Conservation (phyloP, 352 stramenopile genomes). For the Pythium phragmiticola region DNA sequence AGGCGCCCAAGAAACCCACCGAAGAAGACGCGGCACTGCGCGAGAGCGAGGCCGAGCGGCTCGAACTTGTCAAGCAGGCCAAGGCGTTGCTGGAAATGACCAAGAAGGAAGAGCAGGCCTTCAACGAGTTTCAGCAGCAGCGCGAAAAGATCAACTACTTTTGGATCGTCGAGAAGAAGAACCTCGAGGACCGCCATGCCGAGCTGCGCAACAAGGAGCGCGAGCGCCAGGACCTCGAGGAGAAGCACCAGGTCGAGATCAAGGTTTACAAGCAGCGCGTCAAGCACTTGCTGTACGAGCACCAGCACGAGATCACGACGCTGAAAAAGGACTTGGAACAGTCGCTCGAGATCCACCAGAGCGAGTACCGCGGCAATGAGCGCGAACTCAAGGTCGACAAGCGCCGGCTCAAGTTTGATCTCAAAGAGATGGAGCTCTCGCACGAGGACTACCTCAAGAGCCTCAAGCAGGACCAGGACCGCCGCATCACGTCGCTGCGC, state of each 20-base stretch:
- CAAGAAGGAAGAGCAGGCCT: constrained; percentile 89
- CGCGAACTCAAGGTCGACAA: constrained; percentile 89
- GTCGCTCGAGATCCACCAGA: constrained; percentile 88
- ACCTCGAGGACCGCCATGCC: constrained; percentile 92
- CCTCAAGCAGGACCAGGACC: constrained; percentile 92
- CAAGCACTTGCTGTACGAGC: constrained; percentile 95
- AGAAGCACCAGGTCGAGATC: constrained; percentile 95
- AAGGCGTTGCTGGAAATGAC: constrained; percentile 77
- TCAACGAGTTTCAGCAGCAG: constrained; percentile 96
- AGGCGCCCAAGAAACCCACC: constrained; percentile 41
- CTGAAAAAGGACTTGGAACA: constrained; percentile 90
- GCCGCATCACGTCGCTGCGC: constrained; percentile 87
- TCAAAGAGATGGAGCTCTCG: constrained; percentile 91
- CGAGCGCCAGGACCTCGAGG: constrained; percentile 93
- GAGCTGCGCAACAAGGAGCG: constrained; percentile 94
- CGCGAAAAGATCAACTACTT: constrained; percentile 97
- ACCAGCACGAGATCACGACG: constrained; percentile 92
- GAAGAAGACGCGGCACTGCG: constrained; percentile 58
- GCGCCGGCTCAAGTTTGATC: constrained; percentile 82
- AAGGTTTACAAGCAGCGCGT: constrained; percentile 96
- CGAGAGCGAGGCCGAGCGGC: constrained; percentile 66
- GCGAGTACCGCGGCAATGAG: constrained; percentile 88
- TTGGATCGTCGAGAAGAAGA: constrained; percentile 97
- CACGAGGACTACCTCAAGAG: constrained; percentile 92
- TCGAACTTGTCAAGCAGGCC: constrained; percentile 74